phyloP scores from a whole-genome alignment of 2,329 filamentous ascomycete genomes.

The Alternaria gansuensis region DNA sequence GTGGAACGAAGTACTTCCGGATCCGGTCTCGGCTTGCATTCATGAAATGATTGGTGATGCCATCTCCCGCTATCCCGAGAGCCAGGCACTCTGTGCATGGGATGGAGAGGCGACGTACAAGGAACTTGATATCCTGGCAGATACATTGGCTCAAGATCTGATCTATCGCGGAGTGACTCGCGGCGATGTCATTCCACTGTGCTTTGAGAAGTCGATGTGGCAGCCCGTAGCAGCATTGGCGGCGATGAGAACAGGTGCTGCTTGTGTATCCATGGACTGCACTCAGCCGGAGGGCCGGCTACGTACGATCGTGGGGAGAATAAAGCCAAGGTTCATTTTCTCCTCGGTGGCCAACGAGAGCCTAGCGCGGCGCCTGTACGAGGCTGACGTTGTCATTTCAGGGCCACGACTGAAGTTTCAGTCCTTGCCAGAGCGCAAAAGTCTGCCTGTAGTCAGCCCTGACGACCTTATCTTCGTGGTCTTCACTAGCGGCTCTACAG shows the following conservation, averaged over 20 bases:
- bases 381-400: neutral
- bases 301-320: neutral
- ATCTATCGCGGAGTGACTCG: neutral
- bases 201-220: neutral
- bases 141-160: neutral
- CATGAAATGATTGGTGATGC: too few species aligned
- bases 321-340: neutral
- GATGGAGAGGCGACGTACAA: neutral
- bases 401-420: neutral
- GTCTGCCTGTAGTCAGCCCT: too few species aligned
- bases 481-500: conserved; percentile 57
- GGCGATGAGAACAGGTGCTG: neutral
- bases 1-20: too few species aligned
- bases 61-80: too few species aligned
- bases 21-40: too few species aligned
- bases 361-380: too few species aligned
- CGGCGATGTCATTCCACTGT: neutral
- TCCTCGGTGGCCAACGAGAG: neutral
- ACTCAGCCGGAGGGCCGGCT: neutral
- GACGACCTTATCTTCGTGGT: conserved; percentile 59
- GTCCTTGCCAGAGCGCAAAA: too few species aligned
- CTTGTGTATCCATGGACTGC: neutral
- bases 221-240: neutral
- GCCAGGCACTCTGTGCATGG: neutral
- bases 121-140: neutral